Percentiles rank a stretch among this genome's conserved stretches.
Evolutionary conservation across 371 early-diverging fungal species (phyloP).

Genomic region (Mucor mucedo): DNA sequence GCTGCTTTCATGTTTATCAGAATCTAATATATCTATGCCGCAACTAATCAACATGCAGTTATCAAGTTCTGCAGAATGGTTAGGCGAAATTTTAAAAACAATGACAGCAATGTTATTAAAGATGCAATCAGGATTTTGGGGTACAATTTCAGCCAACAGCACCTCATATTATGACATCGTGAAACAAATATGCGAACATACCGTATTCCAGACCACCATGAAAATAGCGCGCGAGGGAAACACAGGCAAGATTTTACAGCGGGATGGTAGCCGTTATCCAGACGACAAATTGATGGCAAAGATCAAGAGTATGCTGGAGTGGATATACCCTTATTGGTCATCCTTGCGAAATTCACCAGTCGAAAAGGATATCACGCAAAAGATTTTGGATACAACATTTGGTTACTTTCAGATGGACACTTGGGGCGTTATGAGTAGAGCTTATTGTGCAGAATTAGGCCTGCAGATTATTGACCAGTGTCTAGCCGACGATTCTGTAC

Average conservation of each 20-base stretch:
- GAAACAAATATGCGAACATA: slow-evolving; percentile 40
- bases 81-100: slow-evolving; percentile 40
- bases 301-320: slow-evolving; percentile 43
- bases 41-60: slow-evolving; percentile 26
- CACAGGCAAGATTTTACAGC: slow-evolving; percentile 35
- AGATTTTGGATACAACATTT: slow-evolving; percentile 39
- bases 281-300: slow-evolving; percentile 43
- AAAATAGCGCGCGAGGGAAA: slow-evolving; percentile 42
- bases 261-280: slow-evolving; percentile 43
- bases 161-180: slow-evolving; percentile 28
- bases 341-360: slow-evolving; percentile 30
- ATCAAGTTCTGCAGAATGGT: slow-evolving; percentile 18
- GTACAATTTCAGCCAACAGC: slow-evolving; percentile 6
- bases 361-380: slow-evolving; percentile 31
- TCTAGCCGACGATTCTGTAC: slow-evolving; percentile 26
- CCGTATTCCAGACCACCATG: slow-evolving; percentile 39
- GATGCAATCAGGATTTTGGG: slow-evolving; percentile 37
- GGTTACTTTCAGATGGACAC: slow-evolving; percentile 46
- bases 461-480: slow-evolving; percentile 40
- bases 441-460: slow-evolving; percentile 41
- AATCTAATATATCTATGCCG: slow-evolving; percentile 24
- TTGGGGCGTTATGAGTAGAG: slow-evolving; percentile 40
- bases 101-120: slow-evolving; percentile 39
- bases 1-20: slow-evolving; percentile 8
- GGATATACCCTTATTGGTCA: slow-evolving; percentile 44